phyloP scores from a whole-genome alignment of 2,329 filamentous ascomycete genomes.

The Alternaria postmessia region DNA sequence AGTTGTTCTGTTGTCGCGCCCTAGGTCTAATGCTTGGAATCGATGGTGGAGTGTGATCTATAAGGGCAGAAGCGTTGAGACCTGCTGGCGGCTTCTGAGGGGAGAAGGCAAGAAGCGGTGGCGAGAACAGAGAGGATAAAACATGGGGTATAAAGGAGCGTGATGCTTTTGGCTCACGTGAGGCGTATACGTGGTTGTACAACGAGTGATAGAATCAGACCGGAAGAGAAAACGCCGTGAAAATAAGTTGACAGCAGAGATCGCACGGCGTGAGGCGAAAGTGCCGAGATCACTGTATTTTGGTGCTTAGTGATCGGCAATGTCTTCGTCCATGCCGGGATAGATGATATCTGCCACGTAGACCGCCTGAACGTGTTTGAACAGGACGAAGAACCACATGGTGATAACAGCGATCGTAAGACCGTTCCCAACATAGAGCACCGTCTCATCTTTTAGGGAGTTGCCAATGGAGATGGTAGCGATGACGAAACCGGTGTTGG shows the following conservation, averaged over 20 bases:
- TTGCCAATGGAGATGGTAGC: constrained; percentile 54
- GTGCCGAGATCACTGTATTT: background rate
- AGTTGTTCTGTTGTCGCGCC: constrained; percentile 9
- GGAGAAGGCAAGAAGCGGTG: constrained; percentile 3
- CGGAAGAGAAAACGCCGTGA: background rate
- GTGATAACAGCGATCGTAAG: constrained; percentile 61
- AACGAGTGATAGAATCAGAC: constrained; percentile 22
- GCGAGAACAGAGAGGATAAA: constrained; percentile 7
- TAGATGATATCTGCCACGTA: constrained; percentile 63
- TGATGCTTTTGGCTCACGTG: constrained; percentile 17
- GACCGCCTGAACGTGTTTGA: constrained; percentile 61
- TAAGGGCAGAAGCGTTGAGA: constrained; percentile 26
- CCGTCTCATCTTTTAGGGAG: constrained; percentile 44
- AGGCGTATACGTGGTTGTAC: constrained; percentile 11
- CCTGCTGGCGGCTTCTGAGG: constrained; percentile 26
- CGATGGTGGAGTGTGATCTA: constrained; percentile 3
- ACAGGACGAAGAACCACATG: constrained; percentile 64
- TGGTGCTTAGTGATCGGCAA: constrained; percentile 44
- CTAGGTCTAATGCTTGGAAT: constrained; percentile 15
- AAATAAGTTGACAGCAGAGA: background rate
- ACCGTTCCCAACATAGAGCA: constrained; percentile 53
- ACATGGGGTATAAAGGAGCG: constrained; percentile 28
- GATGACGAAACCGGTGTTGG: constrained; percentile 54
- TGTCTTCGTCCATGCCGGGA: constrained; percentile 67
- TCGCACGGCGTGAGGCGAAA: background rate